Base-by-base conservation (phyloP, 169 alveolate genomes). In the Plasmodium yoelii region DNA sequence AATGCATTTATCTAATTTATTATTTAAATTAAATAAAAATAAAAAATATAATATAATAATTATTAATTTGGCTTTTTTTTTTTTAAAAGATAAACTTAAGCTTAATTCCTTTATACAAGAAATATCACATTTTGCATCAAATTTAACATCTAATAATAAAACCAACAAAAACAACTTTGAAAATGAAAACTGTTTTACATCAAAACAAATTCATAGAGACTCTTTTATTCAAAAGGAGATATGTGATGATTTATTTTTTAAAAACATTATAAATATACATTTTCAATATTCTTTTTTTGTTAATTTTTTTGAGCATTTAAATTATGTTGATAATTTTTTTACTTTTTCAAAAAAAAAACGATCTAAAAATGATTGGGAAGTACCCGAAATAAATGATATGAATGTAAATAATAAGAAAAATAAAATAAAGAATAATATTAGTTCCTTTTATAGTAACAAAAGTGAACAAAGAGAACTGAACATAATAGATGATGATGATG, bases 251-350 rank as follows among this genome's bases (percentile, higher is more conserved):
- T n/a, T 42, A 34, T 75, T 75, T 55, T 75, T 24, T 18, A 75
- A 63, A 34, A 55, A 60, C 44, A 75, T 75, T 42, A 22, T 75
- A 8, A 75, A 56, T 24, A 12, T 75, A 22, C 65, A 60, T 67
- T 75, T 75, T 67, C 72, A 67, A 22, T 75, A 75, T 42, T 75
- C 88, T 19, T 75, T 61, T 42, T 63, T 75, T 22, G 65, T 63
- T 9, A 75, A 63, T 75, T 75, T 75, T 46, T 51, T 46, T n/a
- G 75, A 75, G 42, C 42, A 75, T 24, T 10, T 75, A 28, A 75
- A 75, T 24, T 18, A 9, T 15, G 4, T 47, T 2, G 44, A 39
- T 26, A 15, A 1, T 47, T 19, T 5, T 13, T 8, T 46, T 4
- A 1, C 34, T 10, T 7, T 47, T 57, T 57, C 10, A 15, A 57